These are phyloP conservation scores for Salpingoeca rosetta DNA, from an alignment of 78 protist species.

Conservation along the genomic window DNA sequence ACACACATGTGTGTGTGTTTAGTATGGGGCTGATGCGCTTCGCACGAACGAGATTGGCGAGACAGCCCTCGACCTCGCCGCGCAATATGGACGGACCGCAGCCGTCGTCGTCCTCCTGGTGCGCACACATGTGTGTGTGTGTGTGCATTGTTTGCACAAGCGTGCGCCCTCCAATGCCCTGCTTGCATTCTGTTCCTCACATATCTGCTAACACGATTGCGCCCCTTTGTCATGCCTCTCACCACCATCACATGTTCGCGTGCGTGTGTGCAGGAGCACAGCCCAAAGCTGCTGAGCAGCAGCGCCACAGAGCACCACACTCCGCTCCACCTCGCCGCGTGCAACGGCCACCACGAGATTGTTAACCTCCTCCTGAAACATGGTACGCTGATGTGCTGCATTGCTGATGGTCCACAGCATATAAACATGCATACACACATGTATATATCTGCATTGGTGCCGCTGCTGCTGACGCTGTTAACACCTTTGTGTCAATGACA, in stretches of 20 bases:
- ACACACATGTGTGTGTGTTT: too few species aligned
- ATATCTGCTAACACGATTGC: too few species aligned
- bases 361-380: background rate
- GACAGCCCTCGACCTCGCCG: background rate
- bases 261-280: too few species aligned
- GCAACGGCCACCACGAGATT: background rate
- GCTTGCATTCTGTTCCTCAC: too few species aligned
- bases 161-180: too few species aligned
- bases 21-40: too few species aligned
- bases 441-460: background rate
- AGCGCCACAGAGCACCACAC: background rate
- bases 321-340: background rate
- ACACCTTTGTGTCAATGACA: background rate
- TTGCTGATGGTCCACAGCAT: background rate
- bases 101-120: background rate
- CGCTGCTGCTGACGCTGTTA: background rate
- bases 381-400: too few species aligned
- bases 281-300: background rate
- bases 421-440: background rate
- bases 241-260: too few species aligned
- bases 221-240: too few species aligned
- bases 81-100: background rate
- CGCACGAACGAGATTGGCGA: too few species aligned
- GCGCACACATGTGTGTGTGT: too few species aligned
- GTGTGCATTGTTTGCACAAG: too few species aligned